These are phyloP conservation scores for Xerocomellus dryophilus DNA, from an alignment of 768 basidiomycete species.

Conservation along the genomic window DNA sequence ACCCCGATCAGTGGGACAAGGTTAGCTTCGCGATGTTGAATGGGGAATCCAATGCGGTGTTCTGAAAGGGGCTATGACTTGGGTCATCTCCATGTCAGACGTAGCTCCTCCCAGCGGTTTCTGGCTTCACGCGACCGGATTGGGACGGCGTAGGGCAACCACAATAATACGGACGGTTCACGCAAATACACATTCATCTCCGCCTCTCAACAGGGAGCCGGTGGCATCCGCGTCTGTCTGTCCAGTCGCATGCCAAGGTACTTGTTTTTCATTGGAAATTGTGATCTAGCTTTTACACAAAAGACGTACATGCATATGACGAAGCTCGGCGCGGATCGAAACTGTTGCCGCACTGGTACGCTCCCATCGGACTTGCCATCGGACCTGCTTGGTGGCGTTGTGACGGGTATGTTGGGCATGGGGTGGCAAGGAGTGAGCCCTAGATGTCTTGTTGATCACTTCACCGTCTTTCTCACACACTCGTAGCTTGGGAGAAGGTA, in stretches of 20 bases:
- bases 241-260: neutral
- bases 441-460: constrained; percentile 16
- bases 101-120: constrained; percentile 18
- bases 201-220: constrained; percentile 19
- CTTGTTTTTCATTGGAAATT: constrained; percentile 23
- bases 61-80: constrained; percentile 13
- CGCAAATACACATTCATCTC: constrained; percentile 27
- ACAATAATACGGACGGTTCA: constrained; percentile 6
- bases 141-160: constrained; percentile 20
- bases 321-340: constrained; percentile 24
- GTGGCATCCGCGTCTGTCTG: constrained; percentile 1
- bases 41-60: constrained; percentile 21
- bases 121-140: constrained; percentile 11
- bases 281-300: constrained; percentile 5
- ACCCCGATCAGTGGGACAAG: constrained; percentile 30
- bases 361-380: constrained; percentile 16
- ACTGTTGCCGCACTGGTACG: constrained; percentile 1
- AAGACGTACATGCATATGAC: neutral
- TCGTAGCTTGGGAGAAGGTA: constrained; percentile 10
- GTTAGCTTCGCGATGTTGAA: constrained; percentile 29
- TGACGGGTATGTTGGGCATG: constrained; percentile 13
- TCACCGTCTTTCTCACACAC: constrained; percentile 24
- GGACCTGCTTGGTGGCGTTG: constrained; percentile 23
- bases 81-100: neutral
- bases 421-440: constrained; percentile 17